These are phyloP conservation scores for Climacium dendroides DNA, from an alignment of 225 moss, liverwort and hornwort species.

Conservation along the genomic window DNA sequence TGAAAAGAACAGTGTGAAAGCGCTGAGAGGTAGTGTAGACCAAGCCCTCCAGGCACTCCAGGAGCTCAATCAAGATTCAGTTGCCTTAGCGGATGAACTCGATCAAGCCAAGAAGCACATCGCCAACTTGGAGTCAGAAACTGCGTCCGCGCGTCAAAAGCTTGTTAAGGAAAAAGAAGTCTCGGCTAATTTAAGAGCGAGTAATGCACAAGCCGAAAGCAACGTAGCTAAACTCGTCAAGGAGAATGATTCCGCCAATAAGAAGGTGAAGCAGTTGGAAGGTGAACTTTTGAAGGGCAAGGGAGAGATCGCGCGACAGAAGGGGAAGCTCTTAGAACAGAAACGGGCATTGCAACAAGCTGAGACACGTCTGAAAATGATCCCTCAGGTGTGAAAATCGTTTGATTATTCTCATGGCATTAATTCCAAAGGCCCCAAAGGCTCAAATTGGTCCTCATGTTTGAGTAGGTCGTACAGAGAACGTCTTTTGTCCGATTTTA, in stretches of 20 bases:
- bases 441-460: neutral
- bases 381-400: constrained; percentile 22
- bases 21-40: constrained; percentile 39
- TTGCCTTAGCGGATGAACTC: constrained; percentile 29
- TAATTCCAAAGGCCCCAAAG: neutral
- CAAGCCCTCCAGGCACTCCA: constrained; percentile 46
- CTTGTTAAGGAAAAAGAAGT: constrained; percentile 36
- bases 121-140: constrained; percentile 20
- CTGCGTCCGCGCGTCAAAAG: constrained; percentile 18
- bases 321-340: constrained; percentile 36
- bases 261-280: constrained; percentile 37
- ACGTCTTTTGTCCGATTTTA: neutral
- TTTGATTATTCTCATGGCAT: neutral
- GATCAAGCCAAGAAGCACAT: constrained; percentile 34
- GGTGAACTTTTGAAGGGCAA: constrained; percentile 38
- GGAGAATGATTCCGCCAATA: constrained; percentile 24
- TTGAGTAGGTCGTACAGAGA: neutral
- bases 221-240: constrained; percentile 14
- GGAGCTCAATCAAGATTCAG: constrained; percentile 43
- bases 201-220: constrained; percentile 16
- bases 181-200: constrained; percentile 2
- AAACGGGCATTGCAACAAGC: constrained; percentile 43
- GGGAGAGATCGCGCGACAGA: constrained; percentile 30
- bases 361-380: constrained; percentile 38
- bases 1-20: constrained; percentile 51